Conservation (phyloP, 129 eudicot genomes). For the Gnaphalium uliginosum region DNA sequence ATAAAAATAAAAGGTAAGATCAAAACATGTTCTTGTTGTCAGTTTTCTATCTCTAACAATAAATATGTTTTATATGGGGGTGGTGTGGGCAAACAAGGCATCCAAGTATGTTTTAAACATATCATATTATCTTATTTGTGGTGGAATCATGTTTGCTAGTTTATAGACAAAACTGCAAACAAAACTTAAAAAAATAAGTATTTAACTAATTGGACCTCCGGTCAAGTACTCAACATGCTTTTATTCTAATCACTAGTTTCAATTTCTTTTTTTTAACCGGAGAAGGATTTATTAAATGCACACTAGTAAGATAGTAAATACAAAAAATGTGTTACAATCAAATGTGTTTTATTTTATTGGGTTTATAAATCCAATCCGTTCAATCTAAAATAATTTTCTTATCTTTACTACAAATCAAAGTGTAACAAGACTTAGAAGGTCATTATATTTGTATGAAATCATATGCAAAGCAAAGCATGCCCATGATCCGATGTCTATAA, state of each 20-base stretch:
- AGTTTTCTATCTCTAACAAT: background rate
- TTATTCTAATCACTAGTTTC: slow-evolving; percentile 21
- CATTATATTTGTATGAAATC: slow-evolving; percentile 3
- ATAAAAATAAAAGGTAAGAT: background rate
- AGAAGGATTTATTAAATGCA: no score
- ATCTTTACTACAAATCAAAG: no score
- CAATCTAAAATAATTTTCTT: no score
- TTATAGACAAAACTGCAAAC: slow-evolving; percentile 28
- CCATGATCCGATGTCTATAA: background rate
- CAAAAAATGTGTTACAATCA: no score
- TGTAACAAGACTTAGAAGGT: no score
- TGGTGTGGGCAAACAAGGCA: slow-evolving; percentile 28
- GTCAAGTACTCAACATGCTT: slow-evolving; percentile 26
- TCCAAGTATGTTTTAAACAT: slow-evolving; percentile 30
- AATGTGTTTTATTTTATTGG: no score
- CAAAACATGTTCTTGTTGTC: background rate
- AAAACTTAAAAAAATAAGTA: background rate
- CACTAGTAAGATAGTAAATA: no score
- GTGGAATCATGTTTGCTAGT: slow-evolving; percentile 32
- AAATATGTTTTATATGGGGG: slow-evolving; percentile 13
- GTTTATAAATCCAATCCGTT: no score
- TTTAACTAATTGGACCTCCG: slow-evolving; percentile 12
- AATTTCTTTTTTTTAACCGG: no score
- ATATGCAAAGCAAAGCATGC: slow-evolving; percentile 11
- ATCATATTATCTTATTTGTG: slow-evolving; percentile 24